phyloP scores from a whole-genome alignment of 768 basidiomycete species.

The Mycena olivaceomarginata region DNA sequence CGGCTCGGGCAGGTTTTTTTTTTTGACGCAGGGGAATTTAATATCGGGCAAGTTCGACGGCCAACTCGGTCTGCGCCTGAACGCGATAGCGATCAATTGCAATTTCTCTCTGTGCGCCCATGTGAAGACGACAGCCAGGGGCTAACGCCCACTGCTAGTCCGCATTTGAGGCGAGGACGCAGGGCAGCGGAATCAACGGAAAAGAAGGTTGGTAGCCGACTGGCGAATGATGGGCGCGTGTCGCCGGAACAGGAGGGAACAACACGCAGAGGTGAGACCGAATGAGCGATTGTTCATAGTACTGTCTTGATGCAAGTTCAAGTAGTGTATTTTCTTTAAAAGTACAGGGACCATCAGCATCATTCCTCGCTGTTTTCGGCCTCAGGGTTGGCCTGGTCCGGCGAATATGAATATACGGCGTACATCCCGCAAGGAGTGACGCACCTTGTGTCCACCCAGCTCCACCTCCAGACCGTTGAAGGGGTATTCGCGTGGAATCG shows the following conservation, averaged over 20 bases:
- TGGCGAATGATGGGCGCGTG: background rate
- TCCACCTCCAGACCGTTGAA: slow-evolving; percentile 84
- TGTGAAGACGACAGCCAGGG: background rate
- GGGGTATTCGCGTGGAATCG: slow-evolving; percentile 85
- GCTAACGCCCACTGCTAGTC: background rate
- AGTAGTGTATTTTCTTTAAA: slow-evolving; percentile 23
- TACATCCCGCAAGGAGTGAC: slow-evolving; percentile 1
- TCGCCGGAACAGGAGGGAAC: background rate
- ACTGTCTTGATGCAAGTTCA: background rate
- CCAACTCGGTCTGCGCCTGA: background rate
- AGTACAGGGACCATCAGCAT: slow-evolving; percentile 19
- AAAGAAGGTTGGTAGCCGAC: slow-evolving; percentile 13
- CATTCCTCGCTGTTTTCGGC: slow-evolving; percentile 44
- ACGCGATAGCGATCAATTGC: background rate
- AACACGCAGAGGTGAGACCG: too few species aligned
- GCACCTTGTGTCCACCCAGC: slow-evolving; percentile 87
- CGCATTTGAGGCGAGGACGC: background rate
- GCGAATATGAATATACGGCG: slow-evolving; percentile 24
- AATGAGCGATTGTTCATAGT: background rate
- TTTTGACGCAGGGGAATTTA: too few species aligned
- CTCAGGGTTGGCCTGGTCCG: slow-evolving; percentile 44
- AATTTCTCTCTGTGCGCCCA: background rate
- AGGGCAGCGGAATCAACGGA: slow-evolving; percentile 19
- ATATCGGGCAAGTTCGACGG: too few species aligned
- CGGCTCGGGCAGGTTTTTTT: too few species aligned